A percentile compares a stretch with the other conserved stretches of the same genome.
Conservation (phyloP, 768 basidiomycete genomes). For the Auriscalpium microsporum region DNA sequence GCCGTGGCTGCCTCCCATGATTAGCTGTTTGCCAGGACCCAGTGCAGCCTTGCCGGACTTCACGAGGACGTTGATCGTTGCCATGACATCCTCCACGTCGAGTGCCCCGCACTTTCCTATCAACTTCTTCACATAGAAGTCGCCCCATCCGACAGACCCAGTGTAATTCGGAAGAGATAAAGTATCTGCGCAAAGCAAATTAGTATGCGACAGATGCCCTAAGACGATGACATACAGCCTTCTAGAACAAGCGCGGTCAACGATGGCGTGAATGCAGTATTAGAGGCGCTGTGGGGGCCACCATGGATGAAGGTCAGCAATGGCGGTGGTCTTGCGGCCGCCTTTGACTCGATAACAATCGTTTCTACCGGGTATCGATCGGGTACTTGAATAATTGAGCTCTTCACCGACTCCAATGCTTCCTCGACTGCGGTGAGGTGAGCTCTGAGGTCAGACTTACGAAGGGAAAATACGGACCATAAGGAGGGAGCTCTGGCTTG, state of each 20-base stretch:
- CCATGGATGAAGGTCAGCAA: constrained; percentile 22
- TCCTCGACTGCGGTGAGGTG: constrained; percentile 1
- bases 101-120: constrained; percentile 23
- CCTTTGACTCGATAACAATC: constrained; percentile 10
- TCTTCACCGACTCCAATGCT: constrained; percentile 6
- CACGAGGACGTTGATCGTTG: constrained; percentile 19
- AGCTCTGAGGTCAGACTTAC: neutral
- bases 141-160: constrained; percentile 26
- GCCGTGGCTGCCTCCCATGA: constrained; percentile 26
- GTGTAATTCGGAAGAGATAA: constrained; percentile 26
- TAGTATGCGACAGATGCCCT: neutral
- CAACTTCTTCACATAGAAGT: constrained; percentile 20
- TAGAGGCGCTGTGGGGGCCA: constrained; percentile 21
- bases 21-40: constrained; percentile 18
- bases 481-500: constrained; percentile 4
- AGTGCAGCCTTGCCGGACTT: constrained; percentile 15
- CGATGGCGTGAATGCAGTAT: constrained; percentile 14
- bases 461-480: neutral
- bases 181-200: constrained; percentile 12
- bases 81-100: constrained; percentile 25
- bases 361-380: constrained; percentile 12
- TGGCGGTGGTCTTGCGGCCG: neutral
- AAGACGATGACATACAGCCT: constrained; percentile 16
- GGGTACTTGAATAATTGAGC: constrained; percentile 6
- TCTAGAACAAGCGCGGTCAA: constrained; percentile 13